Percentiles rank a stretch among this genome's conserved stretches.
These are phyloP conservation scores for Protomyces lactucae-debilis DNA, from an alignment of 1,139 yeast species.

Conservation along the genomic window DNA sequence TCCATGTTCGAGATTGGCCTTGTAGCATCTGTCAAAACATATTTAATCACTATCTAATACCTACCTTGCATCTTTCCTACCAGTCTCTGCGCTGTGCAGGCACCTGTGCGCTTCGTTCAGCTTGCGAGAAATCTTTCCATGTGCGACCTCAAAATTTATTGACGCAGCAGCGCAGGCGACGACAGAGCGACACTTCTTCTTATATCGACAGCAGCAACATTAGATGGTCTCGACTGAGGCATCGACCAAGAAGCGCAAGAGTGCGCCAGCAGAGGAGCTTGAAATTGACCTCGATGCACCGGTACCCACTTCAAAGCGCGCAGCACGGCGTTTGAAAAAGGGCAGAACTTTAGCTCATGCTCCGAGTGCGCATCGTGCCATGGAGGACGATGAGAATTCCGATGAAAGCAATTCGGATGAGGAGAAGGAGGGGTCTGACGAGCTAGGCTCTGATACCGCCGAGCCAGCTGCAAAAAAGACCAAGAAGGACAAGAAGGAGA, in stretches of 20 bases:
- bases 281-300: conserved; percentile 78
- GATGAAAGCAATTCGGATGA: conserved; percentile 34
- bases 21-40: not conserved
- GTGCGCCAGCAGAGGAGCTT: conserved; percentile 31
- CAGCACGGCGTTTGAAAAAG: conserved; percentile 77
- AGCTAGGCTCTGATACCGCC: conserved; percentile 48
- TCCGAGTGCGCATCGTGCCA: conserved; percentile 9
- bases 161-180: not conserved
- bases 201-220: no score
- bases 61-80: not conserved
- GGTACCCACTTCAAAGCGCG: conserved; percentile 79
- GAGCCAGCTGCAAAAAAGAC: conserved; percentile 44
- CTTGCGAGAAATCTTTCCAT: not conserved
- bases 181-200: no score
- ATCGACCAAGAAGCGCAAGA: conserved; percentile 10
- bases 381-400: not conserved
- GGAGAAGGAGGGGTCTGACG: conserved; percentile 41
- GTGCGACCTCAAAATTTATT: not conserved
- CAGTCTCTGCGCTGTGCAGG: no score
- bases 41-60: not conserved
- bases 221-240: no score
- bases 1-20: not conserved
- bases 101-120: no score
- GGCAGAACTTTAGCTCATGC: conserved; percentile 30
- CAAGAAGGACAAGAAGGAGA: conserved; percentile 34